Base-by-base conservation (phyloP, 371 early-diverging fungal species). In the Quaeritorhiza haematococci region DNA sequence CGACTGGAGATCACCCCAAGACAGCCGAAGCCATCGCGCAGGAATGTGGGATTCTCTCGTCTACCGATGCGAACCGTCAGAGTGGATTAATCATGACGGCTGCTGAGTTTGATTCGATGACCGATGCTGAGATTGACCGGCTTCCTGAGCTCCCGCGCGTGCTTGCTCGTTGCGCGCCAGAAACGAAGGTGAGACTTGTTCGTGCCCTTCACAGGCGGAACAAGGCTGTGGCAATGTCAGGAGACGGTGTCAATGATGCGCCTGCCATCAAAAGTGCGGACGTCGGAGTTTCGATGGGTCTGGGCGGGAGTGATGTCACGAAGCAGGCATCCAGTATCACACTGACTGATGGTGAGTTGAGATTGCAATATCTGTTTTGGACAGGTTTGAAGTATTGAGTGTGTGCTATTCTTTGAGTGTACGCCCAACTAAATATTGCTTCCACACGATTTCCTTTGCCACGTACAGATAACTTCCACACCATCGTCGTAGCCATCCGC, bases 1-100 rank as follows among this genome's bases (percentile, higher is more conserved):
- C 98, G 62, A 98, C 99, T 3, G 99, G 99, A 68, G 99, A 98
- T 73, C 88, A 93, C 78, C 87, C 89, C 76, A 85, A 87, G 67
- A 97, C 96, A 3, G 97, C 98, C 52, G 93, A 94, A 73, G 82
- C 90, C 49, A 93, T 98, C 57, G 92, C 94, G 69, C 85, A 92
- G 51, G 77, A 85, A 63, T 93, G 96, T 73, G 96, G 96, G 45
- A 89, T 98, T 3, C 93, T 96, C 61, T 84, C 72, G 6, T 64
- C 71, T 34, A n/a, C n/a, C n/a, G n/a, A n/a, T 38, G 38, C 13
- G 19, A 38, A 13, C 38, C 19, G 38, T 47, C 82, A 84, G 59
- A 87, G 34, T 15, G 43, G 89, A 49, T 56, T 33, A 87, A n/a
- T 85, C 4, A 76, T 93, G 69, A 80, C 86, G 5, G 96, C 92